These are phyloP conservation scores for Phylloporus sp. DNA, from an alignment of 1,284 basidiomycete genomes.

Conservation along the genomic window DNA sequence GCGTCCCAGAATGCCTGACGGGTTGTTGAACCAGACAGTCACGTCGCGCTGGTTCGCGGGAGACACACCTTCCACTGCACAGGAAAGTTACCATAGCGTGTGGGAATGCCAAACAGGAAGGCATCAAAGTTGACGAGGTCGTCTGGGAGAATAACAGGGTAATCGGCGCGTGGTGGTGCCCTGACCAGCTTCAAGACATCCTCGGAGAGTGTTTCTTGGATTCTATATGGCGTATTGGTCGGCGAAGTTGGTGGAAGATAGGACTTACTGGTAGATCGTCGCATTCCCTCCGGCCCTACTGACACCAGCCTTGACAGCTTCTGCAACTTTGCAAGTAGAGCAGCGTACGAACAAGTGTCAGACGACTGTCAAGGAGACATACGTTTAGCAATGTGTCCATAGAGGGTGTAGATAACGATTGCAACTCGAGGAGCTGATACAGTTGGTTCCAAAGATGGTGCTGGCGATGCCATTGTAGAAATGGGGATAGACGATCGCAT, in stretches of 20 bases:
- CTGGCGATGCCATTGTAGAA: neutral
- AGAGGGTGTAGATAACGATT: slow-evolving; percentile 85
- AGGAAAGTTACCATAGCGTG: slow-evolving; percentile 77
- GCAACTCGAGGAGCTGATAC: slow-evolving; percentile 66
- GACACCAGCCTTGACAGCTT: slow-evolving; percentile 78
- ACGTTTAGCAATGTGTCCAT: slow-evolving; percentile 81
- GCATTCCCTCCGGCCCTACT: slow-evolving; percentile 74
- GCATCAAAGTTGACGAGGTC: slow-evolving; percentile 74
- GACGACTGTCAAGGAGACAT: slow-evolving; percentile 37
- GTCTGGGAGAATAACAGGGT: slow-evolving; percentile 75
- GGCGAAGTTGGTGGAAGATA: neutral
- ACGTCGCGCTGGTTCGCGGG: neutral
- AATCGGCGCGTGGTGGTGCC: slow-evolving; percentile 75
- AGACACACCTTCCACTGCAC: slow-evolving; percentile 71
- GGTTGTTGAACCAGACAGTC: slow-evolving; percentile 2
- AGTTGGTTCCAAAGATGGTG: slow-evolving; percentile 7
- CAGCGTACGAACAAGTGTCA: slow-evolving; percentile 1
- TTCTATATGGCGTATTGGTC: slow-evolving; percentile 49
- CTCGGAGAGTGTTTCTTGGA: slow-evolving; percentile 85
- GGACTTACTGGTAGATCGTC: slow-evolving; percentile 76
- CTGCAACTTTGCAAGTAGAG: slow-evolving; percentile 67
- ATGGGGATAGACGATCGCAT: slow-evolving; percentile 19
- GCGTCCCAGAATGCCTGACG: slow-evolving; percentile 80
- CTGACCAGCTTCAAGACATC: slow-evolving; percentile 82
- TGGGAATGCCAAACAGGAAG: slow-evolving; percentile 81